A percentile compares a stretch with the other conserved stretches of the same genome.
Evolutionary conservation across 331 rosid genomes (phyloP).

Genomic region (Cucumis variabilis): DNA sequence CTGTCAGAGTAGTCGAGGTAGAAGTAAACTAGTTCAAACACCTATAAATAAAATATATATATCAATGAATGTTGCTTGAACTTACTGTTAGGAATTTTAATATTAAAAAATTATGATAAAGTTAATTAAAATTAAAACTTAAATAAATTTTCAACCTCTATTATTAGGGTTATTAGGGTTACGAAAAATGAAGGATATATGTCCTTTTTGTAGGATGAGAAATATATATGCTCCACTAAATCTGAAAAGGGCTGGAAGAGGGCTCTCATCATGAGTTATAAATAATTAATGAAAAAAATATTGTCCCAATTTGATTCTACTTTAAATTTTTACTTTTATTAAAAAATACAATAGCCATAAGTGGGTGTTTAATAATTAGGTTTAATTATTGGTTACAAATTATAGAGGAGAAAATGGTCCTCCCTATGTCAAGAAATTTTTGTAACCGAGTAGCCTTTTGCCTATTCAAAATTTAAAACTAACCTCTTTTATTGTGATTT

Average conservation of each 20-base stretch:
- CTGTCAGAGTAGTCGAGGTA: too few species aligned
- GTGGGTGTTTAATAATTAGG: not conserved
- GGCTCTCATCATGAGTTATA: not conserved
- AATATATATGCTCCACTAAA: not conserved
- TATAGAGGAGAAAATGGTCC: slow-evolving; percentile 12
- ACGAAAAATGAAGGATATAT: not conserved
- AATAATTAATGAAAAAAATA: not conserved
- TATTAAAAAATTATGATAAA: not conserved
- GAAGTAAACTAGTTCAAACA: too few species aligned
- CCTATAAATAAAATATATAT: too few species aligned
- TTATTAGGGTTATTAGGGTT: not conserved
- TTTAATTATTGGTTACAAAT: slow-evolving; percentile 12
- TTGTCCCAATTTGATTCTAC: not conserved
- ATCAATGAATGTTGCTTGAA: too few species aligned
- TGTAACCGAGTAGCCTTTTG: not conserved
- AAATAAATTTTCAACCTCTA: not conserved
- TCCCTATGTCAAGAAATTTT: slow-evolving; percentile 8
- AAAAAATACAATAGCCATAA: not conserved
- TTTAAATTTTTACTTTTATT: not conserved
- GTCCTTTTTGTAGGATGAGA: not conserved
- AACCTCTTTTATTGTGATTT: not conserved
- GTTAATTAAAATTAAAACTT: not conserved
- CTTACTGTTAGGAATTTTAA: not conserved
- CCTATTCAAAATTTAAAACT: not conserved
- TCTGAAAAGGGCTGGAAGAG: not conserved